Base-by-base conservation (phyloP, 2,329 filamentous ascomycete genomes). In the Truncatella angustata region DNA sequence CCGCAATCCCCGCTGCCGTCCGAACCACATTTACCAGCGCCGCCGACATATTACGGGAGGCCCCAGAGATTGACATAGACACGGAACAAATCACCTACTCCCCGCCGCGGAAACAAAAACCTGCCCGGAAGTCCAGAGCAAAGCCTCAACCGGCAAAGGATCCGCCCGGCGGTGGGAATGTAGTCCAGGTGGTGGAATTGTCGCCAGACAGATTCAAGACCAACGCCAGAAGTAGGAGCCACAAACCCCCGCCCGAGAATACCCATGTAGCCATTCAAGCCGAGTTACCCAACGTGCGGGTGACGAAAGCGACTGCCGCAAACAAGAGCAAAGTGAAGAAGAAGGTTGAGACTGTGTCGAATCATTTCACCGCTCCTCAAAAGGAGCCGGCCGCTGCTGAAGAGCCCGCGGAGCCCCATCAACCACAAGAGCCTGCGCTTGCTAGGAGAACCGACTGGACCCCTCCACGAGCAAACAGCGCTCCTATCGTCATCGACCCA, bases 401-500 rank as follows among this genome's bases (percentile, higher is more conserved):
- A 32, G n/a, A 32, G 26, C 14, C 28, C 26, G n/a, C 12, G 24
- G n/a, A 32, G 16, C 43, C 43, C 14, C 28, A 24, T 10, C 24
- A 32, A 20, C 36, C 26, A 6, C 9, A 35, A 42, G 76, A 80
- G 48, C 66, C 65, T 42, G 87, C 86, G 6, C 65, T 79, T 23
- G 73, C 70, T 42, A 75, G 87, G 54, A 77, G 83, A 54, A 62
- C 70, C 12, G 77, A 85, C 53, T 91, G 88, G 88, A 91, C 88
- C 1, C 88, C 87, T 2, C 79, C 83, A 4, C 76, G 73, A 43
- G 63, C 73, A 30, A 74, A 73, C 37, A 59, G 58, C 1, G 52
- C 64, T 3, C 54, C 63, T 52, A 60, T 55, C 35, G 60, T 55
- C 35, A 56, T 66, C 3, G 63, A 63, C 12, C 65, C 67, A 0